Evolutionary conservation across 176 grass and related monocot species (phyloP).

Genomic region (Oryza meridionalis): DNA sequence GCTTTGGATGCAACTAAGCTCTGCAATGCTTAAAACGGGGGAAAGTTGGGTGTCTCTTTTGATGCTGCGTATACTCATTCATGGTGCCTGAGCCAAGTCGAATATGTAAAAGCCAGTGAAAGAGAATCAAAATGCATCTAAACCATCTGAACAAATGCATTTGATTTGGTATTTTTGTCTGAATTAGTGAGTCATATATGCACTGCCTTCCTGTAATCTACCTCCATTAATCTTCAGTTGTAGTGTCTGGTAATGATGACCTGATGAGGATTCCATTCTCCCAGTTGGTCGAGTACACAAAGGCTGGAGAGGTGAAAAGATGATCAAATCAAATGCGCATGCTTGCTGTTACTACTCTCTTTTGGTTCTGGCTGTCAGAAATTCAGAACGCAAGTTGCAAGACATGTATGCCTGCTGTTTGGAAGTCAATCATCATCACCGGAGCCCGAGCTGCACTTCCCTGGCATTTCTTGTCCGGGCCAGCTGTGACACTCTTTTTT

Average conservation of each 20-base stretch:
- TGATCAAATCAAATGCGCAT: slow-evolving; percentile 25
- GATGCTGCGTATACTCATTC: not conserved
- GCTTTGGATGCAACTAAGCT: slow-evolving; percentile 48
- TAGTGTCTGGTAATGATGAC: slow-evolving; percentile 9
- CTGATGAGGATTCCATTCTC: slow-evolving; percentile 23
- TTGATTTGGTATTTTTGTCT: not conserved
- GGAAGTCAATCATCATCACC: slow-evolving; percentile 38
- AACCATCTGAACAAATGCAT: not conserved
- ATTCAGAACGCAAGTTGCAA: slow-evolving; percentile 11
- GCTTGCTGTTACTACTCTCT: not conserved
- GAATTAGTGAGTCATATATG: not conserved
- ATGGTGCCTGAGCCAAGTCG: not conserved
- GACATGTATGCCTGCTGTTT: slow-evolving; percentile 12
- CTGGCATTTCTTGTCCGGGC: not conserved
- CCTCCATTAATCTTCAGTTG: not conserved
- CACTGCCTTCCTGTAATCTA: not conserved
- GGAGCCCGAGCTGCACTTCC: not conserved
- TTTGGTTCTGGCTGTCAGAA: not conserved
- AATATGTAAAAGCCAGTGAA: not conserved
- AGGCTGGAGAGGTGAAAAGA: slow-evolving; percentile 3
- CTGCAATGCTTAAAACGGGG: not conserved
- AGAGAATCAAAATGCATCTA: not conserved
- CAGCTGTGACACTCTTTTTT: not conserved
- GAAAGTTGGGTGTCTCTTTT: slow-evolving; percentile 22
- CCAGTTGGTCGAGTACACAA: not conserved